Evolutionary conservation across 176 grass and related monocot genomes (phyloP).

Genomic region (Tillandsia leiboldiana): DNA sequence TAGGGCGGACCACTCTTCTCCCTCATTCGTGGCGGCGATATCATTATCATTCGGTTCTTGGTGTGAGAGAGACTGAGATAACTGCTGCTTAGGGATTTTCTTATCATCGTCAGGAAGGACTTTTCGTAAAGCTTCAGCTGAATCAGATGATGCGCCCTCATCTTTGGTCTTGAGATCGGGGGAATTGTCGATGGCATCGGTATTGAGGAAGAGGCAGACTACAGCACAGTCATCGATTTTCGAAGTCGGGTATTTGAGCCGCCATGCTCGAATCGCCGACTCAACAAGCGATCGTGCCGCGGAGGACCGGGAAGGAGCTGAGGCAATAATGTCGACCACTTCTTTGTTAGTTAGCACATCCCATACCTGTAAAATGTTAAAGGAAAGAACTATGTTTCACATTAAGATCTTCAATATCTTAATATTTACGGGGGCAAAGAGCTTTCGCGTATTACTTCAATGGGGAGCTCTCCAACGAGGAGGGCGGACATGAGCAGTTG

Average conservation of each 20-base stretch:
- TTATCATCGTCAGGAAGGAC: no score
- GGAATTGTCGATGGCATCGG: slow-evolving; percentile 21
- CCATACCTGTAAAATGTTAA: slow-evolving; percentile 48
- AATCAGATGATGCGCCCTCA: neutral
- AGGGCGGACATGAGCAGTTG: no score
- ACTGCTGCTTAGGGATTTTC: no score
- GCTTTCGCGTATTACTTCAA: no score
- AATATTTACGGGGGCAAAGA: no score
- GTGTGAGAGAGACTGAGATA: no score
- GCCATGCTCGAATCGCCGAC: slow-evolving; percentile 43
- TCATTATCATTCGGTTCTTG: no score
- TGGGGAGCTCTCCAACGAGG: no score
- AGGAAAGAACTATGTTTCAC: neutral
- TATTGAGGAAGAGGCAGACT: slow-evolving; percentile 68
- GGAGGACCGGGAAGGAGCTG: slow-evolving; percentile 29
- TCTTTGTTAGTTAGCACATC: slow-evolving; percentile 64
- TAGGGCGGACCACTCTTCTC: no score
- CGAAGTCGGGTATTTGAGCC: slow-evolving; percentile 37
- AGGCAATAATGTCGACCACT: slow-evolving; percentile 43
- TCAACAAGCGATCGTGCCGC: slow-evolving; percentile 57
- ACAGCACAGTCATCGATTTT: slow-evolving; percentile 63
- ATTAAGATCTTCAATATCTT: neutral
- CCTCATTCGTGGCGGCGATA: no score
- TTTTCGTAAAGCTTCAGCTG: neutral
- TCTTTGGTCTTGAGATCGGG: slow-evolving; percentile 15